These are phyloP conservation scores for Brassica balearica DNA, from an alignment of 441 rosid genomes.

Conservation along the genomic window DNA sequence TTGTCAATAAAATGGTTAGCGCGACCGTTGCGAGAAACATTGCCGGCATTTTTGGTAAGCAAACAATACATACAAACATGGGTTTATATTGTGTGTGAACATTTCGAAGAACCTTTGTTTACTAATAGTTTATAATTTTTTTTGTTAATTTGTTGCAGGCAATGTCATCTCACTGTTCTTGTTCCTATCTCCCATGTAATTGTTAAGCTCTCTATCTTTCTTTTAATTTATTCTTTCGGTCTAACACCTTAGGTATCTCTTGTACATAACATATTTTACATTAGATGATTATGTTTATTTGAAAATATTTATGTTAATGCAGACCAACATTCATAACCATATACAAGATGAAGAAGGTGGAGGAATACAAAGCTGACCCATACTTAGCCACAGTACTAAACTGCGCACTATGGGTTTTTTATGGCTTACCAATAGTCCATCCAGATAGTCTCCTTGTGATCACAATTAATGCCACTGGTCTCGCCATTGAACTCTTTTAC, in stretches of 20 bases:
- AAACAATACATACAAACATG: neutral
- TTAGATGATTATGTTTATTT: neutral
- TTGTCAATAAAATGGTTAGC: constrained; percentile 34
- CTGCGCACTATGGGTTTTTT: constrained; percentile 72
- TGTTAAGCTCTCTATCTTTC: neutral
- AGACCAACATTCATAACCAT: constrained; percentile 73
- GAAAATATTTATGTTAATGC: constrained; percentile 16
- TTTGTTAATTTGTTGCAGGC: constrained; percentile 45
- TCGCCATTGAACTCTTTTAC: constrained; percentile 55
- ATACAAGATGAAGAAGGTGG: constrained; percentile 53
- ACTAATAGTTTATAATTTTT: neutral
- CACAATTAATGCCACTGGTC: constrained; percentile 68
- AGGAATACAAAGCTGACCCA: constrained; percentile 72
- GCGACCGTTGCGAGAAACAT: constrained; percentile 41
- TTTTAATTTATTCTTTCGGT: neutral
- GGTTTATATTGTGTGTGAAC: neutral
- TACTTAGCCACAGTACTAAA: constrained; percentile 71
- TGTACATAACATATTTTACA: neutral
- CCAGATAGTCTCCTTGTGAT: constrained; percentile 62
- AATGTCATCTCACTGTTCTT: constrained; percentile 47
- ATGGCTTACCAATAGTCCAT: constrained; percentile 75
- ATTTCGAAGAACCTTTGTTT: neutral
- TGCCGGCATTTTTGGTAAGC: constrained; percentile 43
- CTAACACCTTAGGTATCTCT: neutral
- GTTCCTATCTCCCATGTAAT: constrained; percentile 48